Conservation (phyloP, 352 stramenopile species). For the Phytophthora melonis region DNA sequence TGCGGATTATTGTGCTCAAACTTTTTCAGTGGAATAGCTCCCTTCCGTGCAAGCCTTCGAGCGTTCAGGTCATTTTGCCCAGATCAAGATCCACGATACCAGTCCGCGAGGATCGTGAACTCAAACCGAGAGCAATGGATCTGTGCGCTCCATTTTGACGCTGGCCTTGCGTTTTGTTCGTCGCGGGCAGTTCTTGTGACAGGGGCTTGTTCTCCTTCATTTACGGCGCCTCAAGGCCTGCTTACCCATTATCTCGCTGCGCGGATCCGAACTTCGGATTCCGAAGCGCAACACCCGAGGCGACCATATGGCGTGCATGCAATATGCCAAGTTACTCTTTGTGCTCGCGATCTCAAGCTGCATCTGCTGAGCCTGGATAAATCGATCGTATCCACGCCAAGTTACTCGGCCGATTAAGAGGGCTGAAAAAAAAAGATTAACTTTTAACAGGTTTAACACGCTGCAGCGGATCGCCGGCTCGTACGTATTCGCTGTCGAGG, state of each 20-base stretch:
- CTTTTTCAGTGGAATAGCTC: background rate
- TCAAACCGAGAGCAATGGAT: background rate
- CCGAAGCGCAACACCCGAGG: background rate
- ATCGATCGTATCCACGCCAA: too few species aligned
- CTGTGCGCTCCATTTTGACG: background rate
- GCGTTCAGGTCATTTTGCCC: background rate
- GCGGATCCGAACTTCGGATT: too few species aligned
- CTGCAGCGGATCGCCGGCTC: too few species aligned
- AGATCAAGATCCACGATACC: background rate
- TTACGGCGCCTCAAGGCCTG: too few species aligned
- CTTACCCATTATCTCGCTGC: constrained; percentile 18
- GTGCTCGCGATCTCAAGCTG: too few species aligned
- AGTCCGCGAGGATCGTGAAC: background rate
- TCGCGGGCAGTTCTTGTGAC: constrained; percentile 22
- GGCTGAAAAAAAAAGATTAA: too few species aligned
- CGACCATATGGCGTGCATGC: background rate
- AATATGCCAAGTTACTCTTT: too few species aligned
- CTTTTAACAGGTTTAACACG: too few species aligned
- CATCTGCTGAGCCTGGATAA: too few species aligned
- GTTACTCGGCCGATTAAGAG: too few species aligned
- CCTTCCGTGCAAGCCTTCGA: background rate
- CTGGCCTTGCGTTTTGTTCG: constrained; percentile 13
- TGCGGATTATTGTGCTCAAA: background rate
- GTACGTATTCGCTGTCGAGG: too few species aligned
- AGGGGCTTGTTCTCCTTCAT: too few species aligned